Evolutionary conservation across 73 alveolate species (phyloP), one percentile per base, ranked within the genome.

Genomic region (Paramecium caudatum): DNA sequence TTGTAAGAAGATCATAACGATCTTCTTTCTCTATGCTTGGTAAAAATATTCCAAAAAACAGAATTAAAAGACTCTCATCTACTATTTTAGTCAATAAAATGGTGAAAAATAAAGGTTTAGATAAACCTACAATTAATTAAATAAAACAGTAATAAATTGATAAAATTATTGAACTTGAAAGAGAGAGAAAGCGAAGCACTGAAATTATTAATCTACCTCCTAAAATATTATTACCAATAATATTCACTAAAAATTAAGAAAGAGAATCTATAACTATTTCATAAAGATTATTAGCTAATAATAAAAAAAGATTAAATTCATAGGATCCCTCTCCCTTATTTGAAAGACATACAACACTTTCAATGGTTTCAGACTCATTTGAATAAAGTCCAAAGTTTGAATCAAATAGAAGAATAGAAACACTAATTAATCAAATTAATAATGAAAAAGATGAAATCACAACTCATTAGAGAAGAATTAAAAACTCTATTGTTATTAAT

Each of bases 31-130:
- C 43, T 2, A 21, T 15, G 17, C n/a, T 12, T 16, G 68, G 69
- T 21, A 37, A 43, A 5, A 21, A 9, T 37, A 25, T 55, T 7
- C 45, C 80, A 19, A 74, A 74, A 45, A 37, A 12, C 6, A 43
- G 69, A 74, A 6, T 74, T 13, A 74, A 74, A 45, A 37, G 47
- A 74, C 55, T 74, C 10, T 39, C 88, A 12, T 74, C 88, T 16
- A 41, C 88, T 1, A 19, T 74, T 16, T 5, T 74, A 4, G 88
- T 74, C 8, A 68, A 30, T 8, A 15, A 74, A 74, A 19, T 74
- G 39, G 88, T 74, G 1, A 74, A 74, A 74, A 37, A 30, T n/a
- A 74, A 74, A 74, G 88, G 88, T 15, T 27, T 74, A 74, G 43
- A 74, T 41, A 74, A 74, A 9, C 43, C 43, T 9, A 74, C 88